Conservation (phyloP, 2,329 filamentous ascomycete species). For the Aspergillus sp. region DNA sequence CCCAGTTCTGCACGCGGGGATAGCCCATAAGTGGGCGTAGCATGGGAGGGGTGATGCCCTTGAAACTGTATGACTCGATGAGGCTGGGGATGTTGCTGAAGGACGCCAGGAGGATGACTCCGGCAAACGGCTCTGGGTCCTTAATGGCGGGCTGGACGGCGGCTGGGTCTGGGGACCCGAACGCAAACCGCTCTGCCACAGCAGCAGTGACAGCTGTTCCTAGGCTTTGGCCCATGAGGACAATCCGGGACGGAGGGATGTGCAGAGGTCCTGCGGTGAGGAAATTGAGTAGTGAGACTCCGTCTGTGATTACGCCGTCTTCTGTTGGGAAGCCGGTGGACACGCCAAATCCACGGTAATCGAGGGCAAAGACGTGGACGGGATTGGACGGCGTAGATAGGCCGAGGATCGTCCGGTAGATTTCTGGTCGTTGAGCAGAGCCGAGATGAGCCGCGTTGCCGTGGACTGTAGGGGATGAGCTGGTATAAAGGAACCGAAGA, state of each 20-base stretch:
- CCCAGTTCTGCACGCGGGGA: slow-evolving; percentile 52
- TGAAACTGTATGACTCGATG: slow-evolving; percentile 66
- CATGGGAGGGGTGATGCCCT: slow-evolving; percentile 63
- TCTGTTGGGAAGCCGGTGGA: slow-evolving; percentile 76
- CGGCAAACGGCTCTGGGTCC: slow-evolving; percentile 57
- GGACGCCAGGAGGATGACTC: slow-evolving; percentile 66
- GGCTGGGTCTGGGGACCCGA: slow-evolving; percentile 24
- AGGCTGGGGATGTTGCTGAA: slow-evolving; percentile 68
- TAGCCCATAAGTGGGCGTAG: slow-evolving; percentile 64
- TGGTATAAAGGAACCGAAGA: slow-evolving; percentile 5
- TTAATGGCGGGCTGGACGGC: slow-evolving; percentile 34
- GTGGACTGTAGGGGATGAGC: slow-evolving; percentile 35
- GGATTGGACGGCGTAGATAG: slow-evolving; percentile 53
- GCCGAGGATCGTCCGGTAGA: slow-evolving; percentile 67
- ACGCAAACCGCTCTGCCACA: slow-evolving; percentile 62
- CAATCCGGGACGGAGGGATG: slow-evolving; percentile 61
- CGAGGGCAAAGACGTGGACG: slow-evolving; percentile 74
- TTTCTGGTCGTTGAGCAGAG: slow-evolving; percentile 64
- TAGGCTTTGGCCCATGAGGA: slow-evolving; percentile 76
- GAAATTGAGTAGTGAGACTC: slow-evolving; percentile 62
- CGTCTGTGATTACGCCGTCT: slow-evolving; percentile 70
- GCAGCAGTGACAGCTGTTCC: slow-evolving; percentile 76
- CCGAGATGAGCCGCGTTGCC: slow-evolving; percentile 78
- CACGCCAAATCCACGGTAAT: slow-evolving; percentile 81
- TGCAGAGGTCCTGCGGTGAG: slow-evolving; percentile 47